Conservation (phyloP, 768 basidiomycete species). For the Hericium erinaceus region DNA sequence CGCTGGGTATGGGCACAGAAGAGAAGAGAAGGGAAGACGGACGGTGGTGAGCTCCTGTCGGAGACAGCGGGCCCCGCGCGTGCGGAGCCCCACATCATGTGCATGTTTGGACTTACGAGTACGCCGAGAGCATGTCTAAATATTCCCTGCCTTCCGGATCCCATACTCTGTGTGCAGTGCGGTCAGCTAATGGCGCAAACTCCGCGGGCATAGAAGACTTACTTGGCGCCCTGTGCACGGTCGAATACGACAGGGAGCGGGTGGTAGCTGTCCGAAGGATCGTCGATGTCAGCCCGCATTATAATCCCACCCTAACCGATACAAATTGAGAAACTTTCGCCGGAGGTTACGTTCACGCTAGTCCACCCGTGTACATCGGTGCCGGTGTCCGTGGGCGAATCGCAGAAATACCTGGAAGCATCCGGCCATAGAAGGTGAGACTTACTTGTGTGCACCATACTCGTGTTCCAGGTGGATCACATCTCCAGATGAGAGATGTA, state of each 20-base stretch:
- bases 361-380: neutral
- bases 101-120: conserved; percentile 56
- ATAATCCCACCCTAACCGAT: neutral
- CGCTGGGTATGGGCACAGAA: conserved; percentile 31
- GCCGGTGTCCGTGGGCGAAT: neutral
- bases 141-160: conserved; percentile 93
- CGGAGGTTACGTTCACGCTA: too few species aligned
- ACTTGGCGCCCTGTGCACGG: conserved; percentile 82
- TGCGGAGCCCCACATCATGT: neutral
- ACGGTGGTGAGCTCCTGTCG: neutral
- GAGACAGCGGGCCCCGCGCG: neutral
- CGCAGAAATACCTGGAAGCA: neutral
- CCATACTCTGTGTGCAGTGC: conserved; percentile 52
- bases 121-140: conserved; percentile 97
- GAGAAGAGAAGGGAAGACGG: conserved; percentile 4
- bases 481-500: conserved; percentile 46
- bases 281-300: conserved; percentile 13
- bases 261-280: conserved; percentile 68
- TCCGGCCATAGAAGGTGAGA: conserved; percentile 8
- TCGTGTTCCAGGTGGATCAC: conserved; percentile 77
- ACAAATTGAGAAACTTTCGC: too few species aligned
- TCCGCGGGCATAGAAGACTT: conserved; percentile 36
- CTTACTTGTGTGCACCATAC: conserved; percentile 85
- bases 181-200: conserved; percentile 8
- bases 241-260: conserved; percentile 94